Conservation (phyloP, 1,139 yeast genomes). For the Yarrowia galli region DNA sequence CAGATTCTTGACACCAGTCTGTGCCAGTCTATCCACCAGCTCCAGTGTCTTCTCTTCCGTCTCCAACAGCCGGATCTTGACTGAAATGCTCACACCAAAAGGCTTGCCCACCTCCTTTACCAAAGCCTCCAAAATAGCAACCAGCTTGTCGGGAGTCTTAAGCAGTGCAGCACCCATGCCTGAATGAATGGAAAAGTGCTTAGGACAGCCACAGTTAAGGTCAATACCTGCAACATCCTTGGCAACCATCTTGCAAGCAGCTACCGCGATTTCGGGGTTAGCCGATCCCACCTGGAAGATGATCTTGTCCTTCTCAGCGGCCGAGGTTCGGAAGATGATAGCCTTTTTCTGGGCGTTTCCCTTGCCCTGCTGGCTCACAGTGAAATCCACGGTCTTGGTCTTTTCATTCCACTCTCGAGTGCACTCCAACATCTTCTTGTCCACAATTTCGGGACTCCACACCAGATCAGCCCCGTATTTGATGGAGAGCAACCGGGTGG, state of each 20-base stretch:
- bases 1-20: conserved; percentile 82
- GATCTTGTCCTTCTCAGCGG: conserved; percentile 64
- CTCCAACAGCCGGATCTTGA: conserved; percentile 81
- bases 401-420: conserved; percentile 65
- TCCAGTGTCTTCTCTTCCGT: conserved; percentile 64
- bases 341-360: conserved; percentile 49
- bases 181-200: conserved; percentile 69
- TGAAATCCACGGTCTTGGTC: conserved; percentile 53
- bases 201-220: conserved; percentile 94
- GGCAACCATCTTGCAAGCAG: conserved; percentile 82
- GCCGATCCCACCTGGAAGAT: conserved; percentile 93
- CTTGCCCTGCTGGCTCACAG: conserved; percentile 49
- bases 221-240: conserved; percentile 91
- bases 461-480: conserved; percentile 91
- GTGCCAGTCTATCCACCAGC: conserved; percentile 68
- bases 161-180: conserved; percentile 98
- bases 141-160: conserved; percentile 78
- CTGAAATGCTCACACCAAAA: conserved; percentile 79
- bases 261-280: conserved; percentile 80
- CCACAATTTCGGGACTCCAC: conserved; percentile 95
- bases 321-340: conserved; percentile 78
- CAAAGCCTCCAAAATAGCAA: conserved; percentile 67
- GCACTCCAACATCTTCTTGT: conserved; percentile 78
- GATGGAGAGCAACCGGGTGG: conserved; percentile 79
- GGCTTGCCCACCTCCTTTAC: conserved; percentile 85